These are phyloP conservation scores for Monilinia polystroma DNA, from an alignment of 2,329 filamentous ascomycete species.

Conservation along the genomic window DNA sequence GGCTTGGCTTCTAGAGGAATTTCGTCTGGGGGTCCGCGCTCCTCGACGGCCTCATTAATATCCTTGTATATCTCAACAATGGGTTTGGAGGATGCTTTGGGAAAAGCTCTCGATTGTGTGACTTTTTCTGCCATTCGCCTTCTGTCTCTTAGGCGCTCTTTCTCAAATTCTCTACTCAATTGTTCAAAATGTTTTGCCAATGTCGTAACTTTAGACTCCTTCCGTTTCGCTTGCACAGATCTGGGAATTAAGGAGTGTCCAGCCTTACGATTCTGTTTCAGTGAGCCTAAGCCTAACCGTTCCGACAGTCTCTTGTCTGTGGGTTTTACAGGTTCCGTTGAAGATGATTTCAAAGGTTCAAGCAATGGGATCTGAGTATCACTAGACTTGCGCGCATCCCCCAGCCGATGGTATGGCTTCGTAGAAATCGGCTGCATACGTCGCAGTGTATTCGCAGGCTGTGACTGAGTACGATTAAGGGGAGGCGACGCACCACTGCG, in stretches of 20 bases:
- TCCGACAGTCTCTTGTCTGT: conserved; percentile 73
- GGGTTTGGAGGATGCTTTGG: conserved; percentile 88
- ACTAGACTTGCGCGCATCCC: conserved; percentile 27
- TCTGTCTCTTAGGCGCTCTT: conserved; percentile 83
- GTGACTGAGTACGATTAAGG: conserved; percentile 40
- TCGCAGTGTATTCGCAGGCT: conserved; percentile 39
- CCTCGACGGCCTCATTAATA: conserved; percentile 87
- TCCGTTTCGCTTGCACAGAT: conserved; percentile 70
- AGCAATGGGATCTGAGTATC: conserved; percentile 27
- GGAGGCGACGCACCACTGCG: conserved; percentile 38
- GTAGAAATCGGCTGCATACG: conserved; percentile 30
- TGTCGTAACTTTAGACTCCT: conserved; percentile 80
- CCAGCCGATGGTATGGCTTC: conserved; percentile 32
- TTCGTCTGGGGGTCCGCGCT: conserved; percentile 67
- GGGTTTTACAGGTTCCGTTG: conserved; percentile 35
- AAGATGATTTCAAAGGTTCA: conserved; percentile 34
- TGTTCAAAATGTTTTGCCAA: conserved; percentile 96
- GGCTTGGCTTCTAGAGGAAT: conserved; percentile 35
- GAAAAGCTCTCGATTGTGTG: conserved; percentile 74
- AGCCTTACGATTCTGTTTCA: conserved; percentile 59
- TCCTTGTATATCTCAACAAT: conserved; percentile 96
- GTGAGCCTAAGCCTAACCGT: conserved; percentile 62
- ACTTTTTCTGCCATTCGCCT: conserved; percentile 77
- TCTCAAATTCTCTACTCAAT: conserved; percentile 84
- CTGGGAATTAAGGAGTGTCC: conserved; percentile 81